phyloP scores from a whole-genome alignment of 2,329 filamentous ascomycete genomes.

The Fusarium sp. region DNA sequence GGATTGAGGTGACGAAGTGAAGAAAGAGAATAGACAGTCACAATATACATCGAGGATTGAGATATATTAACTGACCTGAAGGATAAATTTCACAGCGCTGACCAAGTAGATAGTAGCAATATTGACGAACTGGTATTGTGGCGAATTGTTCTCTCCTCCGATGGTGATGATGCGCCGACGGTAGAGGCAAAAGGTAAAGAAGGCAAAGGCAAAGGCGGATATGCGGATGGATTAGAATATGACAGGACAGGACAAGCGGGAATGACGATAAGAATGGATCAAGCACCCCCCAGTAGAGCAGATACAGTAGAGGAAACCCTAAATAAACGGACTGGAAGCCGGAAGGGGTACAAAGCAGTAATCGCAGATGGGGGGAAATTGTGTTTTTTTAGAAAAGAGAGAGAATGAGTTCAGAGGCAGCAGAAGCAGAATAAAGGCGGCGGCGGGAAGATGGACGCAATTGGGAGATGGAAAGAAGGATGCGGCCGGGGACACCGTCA shows the following conservation, averaged over 20 bases:
- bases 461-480: constrained; percentile 13
- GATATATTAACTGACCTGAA: background rate
- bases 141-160: constrained; percentile 4
- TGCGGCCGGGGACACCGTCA: constrained; percentile 40
- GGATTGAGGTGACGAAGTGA: constrained; percentile 18
- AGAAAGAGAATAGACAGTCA: background rate
- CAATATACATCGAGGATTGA: background rate
- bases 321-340: constrained; percentile 31
- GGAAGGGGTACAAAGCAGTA: constrained; percentile 10
- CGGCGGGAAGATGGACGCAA: background rate
- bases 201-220: constrained; percentile 10
- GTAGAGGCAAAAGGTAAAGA: constrained; percentile 2
- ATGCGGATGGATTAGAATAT: constrained; percentile 20
- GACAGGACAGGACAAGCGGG: background rate
- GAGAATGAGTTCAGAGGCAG: constrained; percentile 4
- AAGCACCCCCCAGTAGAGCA: constrained; percentile 13
- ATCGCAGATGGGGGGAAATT: constrained; percentile 6
- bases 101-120: background rate
- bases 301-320: constrained; percentile 23
- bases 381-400: constrained; percentile 27
- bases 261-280: constrained; percentile 15
- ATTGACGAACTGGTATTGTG: background rate
- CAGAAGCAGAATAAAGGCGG: constrained; percentile 12
- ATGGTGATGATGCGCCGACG: constrained; percentile 15
- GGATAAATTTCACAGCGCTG: background rate